Evolutionary conservation across 2,329 filamentous ascomycete genomes (phyloP), one percentile per base, ranked within the genome.

Genomic region (Lachnellula occidentalis): DNA sequence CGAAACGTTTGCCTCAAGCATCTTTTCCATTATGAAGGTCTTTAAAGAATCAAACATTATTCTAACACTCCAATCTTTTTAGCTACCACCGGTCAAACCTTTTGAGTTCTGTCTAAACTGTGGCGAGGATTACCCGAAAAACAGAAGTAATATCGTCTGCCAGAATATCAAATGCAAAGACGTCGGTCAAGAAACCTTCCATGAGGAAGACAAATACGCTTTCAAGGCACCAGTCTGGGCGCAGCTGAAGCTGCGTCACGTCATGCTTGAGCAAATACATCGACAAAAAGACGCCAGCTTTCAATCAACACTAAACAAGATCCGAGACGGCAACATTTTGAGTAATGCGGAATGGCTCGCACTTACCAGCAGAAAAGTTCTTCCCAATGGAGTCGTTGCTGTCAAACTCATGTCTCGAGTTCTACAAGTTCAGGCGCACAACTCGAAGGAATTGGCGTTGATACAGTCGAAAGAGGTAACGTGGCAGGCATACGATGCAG

Each of bases 11-110:
- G 11, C 27, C 27, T 31, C 9, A 3, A 31, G 27, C 27, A 31
- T 11, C 9, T 31, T 31, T 27, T 3, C 11, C 2, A 31, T 12
- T 11, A 31, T 11, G 9, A 11, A 31, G 9, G 27, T 31, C 11
- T 9, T 9, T 31, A 3, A 31, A 31, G 9, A 1, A 8, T 11
- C 9, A 31, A 31, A 31, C 11, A 9, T 31, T 9, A 31, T 31
- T 11, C 27, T 31, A 31, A 31, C 9, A 12, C 27, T 4, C 27
- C 27, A 31, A 31, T 31, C 27, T 31, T 31, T 31, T 3, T 31
- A 67, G 41, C 53, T 67, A 12, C 66, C 66, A 14, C 66, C 65
- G 1, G 66, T 67, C 2, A 63, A 61, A 45, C 64, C 65, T 6
- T 66, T 66, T 27, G 36, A 62, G 37, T 53, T 47, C 34, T 66